phyloP scores from a whole-genome alignment of 805 yeast genomes.

The Kodamaea sagamina region DNA sequence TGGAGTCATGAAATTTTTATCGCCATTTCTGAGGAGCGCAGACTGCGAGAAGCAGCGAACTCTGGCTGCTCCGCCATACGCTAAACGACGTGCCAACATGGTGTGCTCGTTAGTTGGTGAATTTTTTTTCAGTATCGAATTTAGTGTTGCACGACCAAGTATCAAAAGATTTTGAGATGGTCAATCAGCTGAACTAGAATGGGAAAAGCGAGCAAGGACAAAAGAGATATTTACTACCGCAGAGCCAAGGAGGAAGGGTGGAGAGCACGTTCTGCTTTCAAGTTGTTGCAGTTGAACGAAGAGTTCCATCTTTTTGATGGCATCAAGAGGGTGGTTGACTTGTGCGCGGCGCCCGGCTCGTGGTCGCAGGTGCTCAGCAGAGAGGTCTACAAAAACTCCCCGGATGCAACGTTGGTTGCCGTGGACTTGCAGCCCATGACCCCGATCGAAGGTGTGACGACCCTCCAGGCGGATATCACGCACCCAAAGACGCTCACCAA shows the following conservation, averaged over 20 bases:
- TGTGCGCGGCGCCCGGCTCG: slow-evolving; percentile 98
- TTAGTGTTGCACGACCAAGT: slow-evolving; percentile 10
- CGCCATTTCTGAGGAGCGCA: neutral
- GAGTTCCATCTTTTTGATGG: slow-evolving; percentile 80
- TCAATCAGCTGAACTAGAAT: slow-evolving; percentile 34
- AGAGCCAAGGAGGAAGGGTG: slow-evolving; percentile 98
- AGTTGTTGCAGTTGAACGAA: slow-evolving; percentile 85
- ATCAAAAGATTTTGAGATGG: slow-evolving; percentile 9
- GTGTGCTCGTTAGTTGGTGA: slow-evolving; percentile 4
- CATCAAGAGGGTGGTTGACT: slow-evolving; percentile 83
- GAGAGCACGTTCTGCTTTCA: slow-evolving; percentile 96
- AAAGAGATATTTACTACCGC: slow-evolving; percentile 86
- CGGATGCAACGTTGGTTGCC: slow-evolving; percentile 75
- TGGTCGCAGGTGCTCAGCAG: slow-evolving; percentile 95
- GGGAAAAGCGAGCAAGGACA: slow-evolving; percentile 96
- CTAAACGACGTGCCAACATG: slow-evolving; percentile 11
- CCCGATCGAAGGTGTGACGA: slow-evolving; percentile 87
- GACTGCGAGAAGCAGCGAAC: slow-evolving; percentile 10
- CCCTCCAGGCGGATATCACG: slow-evolving; percentile 95
- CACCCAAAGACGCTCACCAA: slow-evolving; percentile 84
- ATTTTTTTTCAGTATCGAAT: slow-evolving; percentile 6
- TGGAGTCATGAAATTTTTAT: slow-evolving; percentile 29
- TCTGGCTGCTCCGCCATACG: neutral
- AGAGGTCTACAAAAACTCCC: slow-evolving; percentile 52
- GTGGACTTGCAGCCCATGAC: slow-evolving; percentile 98